Evolutionary conservation across 306 rosid species (phyloP), one percentile per base, ranked within the genome.

Genomic region (Pyrus pyrifolia): DNA sequence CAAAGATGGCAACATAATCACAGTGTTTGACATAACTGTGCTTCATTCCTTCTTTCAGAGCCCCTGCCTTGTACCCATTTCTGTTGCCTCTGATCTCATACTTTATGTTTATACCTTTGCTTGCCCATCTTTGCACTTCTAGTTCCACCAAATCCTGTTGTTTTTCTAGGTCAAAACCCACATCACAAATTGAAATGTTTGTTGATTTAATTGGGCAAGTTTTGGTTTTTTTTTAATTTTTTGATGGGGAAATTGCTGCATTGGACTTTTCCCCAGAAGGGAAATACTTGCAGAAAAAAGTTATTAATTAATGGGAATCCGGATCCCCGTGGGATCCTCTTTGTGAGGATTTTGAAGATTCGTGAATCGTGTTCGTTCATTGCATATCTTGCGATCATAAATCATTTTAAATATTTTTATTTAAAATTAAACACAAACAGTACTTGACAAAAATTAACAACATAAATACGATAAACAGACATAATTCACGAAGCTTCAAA

Each of bases 31-130:
- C 98, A 38, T 94, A 91, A 68, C 85, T 83, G 70, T 92, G 98
- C 81, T 92, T 94, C 97, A 94, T 90, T 27, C 96, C 98, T 80
- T 90, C 93, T 60, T 82, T 92, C 6, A 94, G 93, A 52, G 97
- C 93, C 38, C 98, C 98, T 19, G 97, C 97, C 83, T 94, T 94
- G 88, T 91, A 92, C 11, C 97, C 98, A 74, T 80, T 90, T 78
- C 98, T 89, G 79, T 85, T 90, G 83, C 80, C 87, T 59, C 98
- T 89, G 31, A 90, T 86, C 86, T 94, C 98, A 68, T 94, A 94
- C 80, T 86, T 92, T 77, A 94, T 90, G 90, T 90, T 92, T 81
- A 86, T 74, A 30, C 97, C 98, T 85, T 91, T 91, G 84, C 89
- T 89, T 25, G 76, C 83, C 97, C 98, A 90, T 85, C 92, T 86